Evolutionary conservation across 345 rosid species (phyloP).

Genomic region (Fremontodendron californicum): DNA sequence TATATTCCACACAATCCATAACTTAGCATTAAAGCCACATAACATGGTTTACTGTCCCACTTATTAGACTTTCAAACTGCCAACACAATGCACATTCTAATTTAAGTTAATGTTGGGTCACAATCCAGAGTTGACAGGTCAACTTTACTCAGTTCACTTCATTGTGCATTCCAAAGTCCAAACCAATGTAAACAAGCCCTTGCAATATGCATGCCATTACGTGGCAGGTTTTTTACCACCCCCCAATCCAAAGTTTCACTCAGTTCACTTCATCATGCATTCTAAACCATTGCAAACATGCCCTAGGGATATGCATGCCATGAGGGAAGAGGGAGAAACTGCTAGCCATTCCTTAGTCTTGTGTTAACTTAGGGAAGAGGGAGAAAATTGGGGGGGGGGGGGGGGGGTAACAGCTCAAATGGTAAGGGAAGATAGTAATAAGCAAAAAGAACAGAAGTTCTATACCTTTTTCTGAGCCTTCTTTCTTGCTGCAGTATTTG

Average conservation of each 20-base stretch:
- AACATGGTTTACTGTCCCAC: neutral
- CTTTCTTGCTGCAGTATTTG: constrained; percentile 44
- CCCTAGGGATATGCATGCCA: neutral
- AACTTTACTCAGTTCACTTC: neutral
- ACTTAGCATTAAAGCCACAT: neutral
- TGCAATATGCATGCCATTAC: neutral
- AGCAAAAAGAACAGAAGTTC: constrained; percentile 8
- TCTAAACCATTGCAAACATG: neutral
- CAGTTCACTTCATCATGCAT: neutral
- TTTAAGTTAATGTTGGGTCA: neutral
- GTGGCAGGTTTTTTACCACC: neutral
- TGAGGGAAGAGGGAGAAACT: neutral
- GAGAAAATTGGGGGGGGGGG: neutral
- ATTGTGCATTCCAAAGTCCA: neutral
- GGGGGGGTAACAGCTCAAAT: neutral
- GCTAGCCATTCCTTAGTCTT: neutral
- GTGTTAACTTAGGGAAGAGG: neutral
- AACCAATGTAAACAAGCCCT: neutral
- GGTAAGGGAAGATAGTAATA: neutral
- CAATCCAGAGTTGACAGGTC: neutral
- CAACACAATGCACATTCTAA: neutral
- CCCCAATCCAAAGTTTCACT: neutral
- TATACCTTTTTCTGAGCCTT: constrained; percentile 61
- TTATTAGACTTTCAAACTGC: neutral
- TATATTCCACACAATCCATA: neutral